Evolutionary conservation across 257 asterid genomes (phyloP), one percentile per base, ranked within the genome.

Genomic region (Solanum infundibuliforme): DNA sequence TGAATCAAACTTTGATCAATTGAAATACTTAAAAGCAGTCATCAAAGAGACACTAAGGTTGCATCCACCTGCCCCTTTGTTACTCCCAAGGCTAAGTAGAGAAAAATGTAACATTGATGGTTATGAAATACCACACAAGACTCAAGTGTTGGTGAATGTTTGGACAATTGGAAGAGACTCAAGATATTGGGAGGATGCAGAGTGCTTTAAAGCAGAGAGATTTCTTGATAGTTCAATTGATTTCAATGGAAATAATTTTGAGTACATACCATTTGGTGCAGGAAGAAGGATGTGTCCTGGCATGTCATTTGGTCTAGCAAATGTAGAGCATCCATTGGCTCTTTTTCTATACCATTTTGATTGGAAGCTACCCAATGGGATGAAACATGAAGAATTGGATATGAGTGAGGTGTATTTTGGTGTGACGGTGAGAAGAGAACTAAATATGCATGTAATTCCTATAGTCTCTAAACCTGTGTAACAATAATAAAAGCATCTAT

Each of bases 261-360:
- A 84, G 31, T 65, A 4, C 35, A 62, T 79, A 1, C 89, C 89
- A 31, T 87, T 87, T 71, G 89, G 87, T n/a, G 87, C 83, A 2
- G 89, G 87, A 68, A 87, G 74, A 31, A 87, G 89, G 87, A 87
- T 81, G 27, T 87, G 87, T 31, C 89, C 82, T 10, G 89, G 87
- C 7, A 39, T 87, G 68, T 21, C 83, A 5, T 83, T 87, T 69
- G 87, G 12, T 46, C 12, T 87, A 32, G 87, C 87, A 62, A 68
- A 82, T 87, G 32, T 83, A 20, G 84, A 83, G n/a, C 31, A 68
- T 32, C 38, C 35, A 14, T n/a, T 69, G 3, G 87, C 89, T 6
- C 38, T n/a, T 27, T 27, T 87, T 5, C 69, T 68, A 12, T 82
- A 43, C 6, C 84, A 83, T 46, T 87, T 87, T 48, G 83, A 86